Base-by-base conservation (phyloP, 495 filamentous ascomycete genomes). In the Neurospora sp. region DNA sequence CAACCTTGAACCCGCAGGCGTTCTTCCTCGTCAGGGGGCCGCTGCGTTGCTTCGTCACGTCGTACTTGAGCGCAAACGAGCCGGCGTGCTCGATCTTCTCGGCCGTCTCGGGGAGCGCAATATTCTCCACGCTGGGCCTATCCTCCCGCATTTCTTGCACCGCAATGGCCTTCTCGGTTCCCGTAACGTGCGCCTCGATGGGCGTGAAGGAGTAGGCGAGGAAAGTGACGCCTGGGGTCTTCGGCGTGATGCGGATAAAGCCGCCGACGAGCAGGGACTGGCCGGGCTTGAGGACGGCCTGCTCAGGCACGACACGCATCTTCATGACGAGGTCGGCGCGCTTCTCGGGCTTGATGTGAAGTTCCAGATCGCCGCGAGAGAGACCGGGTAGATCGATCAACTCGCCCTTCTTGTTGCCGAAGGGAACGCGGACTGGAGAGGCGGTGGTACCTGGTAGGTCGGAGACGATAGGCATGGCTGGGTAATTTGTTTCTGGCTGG, bases 361-460 rank as follows among this genome's bases (percentile, higher is more conserved):
- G 77, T 39, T 91, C 88, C 4, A 99, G 85, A 14, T 89, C 87
- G 37, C 87, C 88, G 27, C 96, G 90, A 23, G 91, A 86, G 16
- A 99, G 84, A 11, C 96, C 96, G 0, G 96, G 96, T 14, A 99
- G 88, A 78, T 87, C 96, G 77, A 99, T 92, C n/a, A 99, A 82
- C 78, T 99, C 96, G 70, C 96, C 94, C 75, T 88, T 90, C 11
- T 91, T 91, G 73, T 88, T 89, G 62, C 94, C 94, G 77, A 95
- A 98, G 9, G 93, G 91, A 69, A 97, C 86, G 23, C 96, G 89
- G 76, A 99, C 97, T 0, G 96, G 96, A 0, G 93, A 94, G 2
- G 94, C 96, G 0, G 96, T 99, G 0, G 96, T 99, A 1, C 96
- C 96, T 1, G 96, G 93, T 27, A 99, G 84, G 10, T 92, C 86